These are phyloP conservation scores for Euphorbia lathyris DNA, from an alignment of 345 rosid genomes.

Conservation along the genomic window DNA sequence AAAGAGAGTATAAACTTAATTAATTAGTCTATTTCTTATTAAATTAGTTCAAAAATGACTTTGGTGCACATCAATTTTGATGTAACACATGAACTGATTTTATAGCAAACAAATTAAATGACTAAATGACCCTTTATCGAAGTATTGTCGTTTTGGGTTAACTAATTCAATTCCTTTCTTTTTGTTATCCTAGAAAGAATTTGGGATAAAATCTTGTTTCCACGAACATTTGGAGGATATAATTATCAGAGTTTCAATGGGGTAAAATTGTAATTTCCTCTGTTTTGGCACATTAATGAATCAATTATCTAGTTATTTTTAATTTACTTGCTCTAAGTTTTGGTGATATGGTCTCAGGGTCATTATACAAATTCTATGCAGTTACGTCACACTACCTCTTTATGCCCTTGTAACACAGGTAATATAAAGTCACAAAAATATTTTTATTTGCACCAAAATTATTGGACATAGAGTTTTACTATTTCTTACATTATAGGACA, in stretches of 20 bases:
- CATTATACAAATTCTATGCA: constrained; percentile 24
- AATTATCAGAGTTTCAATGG: constrained; percentile 28
- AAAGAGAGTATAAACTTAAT: too few relatives aligned
- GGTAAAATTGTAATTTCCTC: constrained; percentile 8
- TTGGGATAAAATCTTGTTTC: constrained; percentile 24
- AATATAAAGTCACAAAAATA: background rate
- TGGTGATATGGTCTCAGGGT: constrained; percentile 15
- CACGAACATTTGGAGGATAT: constrained; percentile 25
- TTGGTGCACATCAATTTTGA: too few relatives aligned
- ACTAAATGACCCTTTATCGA: too few relatives aligned
- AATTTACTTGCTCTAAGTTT: background rate
- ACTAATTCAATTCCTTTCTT: background rate
- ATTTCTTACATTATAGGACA: too few relatives aligned
- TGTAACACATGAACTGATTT: too few relatives aligned
- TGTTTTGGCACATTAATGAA: background rate
- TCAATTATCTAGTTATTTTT: background rate
- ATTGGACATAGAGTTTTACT: too few relatives aligned
- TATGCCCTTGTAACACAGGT: constrained; percentile 33
- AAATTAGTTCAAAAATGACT: too few relatives aligned
- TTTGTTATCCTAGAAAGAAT: constrained; percentile 12
- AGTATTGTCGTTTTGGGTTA: too few relatives aligned
- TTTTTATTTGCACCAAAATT: too few relatives aligned
- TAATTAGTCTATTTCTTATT: too few relatives aligned
- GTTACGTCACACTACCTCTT: constrained; percentile 33
- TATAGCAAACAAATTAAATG: too few relatives aligned